phyloP scores from a whole-genome alignment of 306 rosid genomes.

The Potentilla sterilis region DNA sequence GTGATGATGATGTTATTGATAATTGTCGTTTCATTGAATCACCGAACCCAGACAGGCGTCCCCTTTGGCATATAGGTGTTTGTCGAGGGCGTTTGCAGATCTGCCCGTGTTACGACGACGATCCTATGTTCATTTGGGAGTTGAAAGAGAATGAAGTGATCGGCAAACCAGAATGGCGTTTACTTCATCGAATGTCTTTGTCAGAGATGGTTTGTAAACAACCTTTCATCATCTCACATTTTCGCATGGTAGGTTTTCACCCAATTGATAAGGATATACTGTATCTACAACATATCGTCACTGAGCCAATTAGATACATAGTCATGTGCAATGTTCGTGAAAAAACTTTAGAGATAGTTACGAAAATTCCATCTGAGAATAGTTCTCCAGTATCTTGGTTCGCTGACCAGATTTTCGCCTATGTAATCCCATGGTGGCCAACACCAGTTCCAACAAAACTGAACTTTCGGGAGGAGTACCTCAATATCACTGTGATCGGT shows the following conservation, averaged over 20 bases:
- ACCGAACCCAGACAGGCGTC: background rate
- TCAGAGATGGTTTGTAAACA: background rate
- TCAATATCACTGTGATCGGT: background rate
- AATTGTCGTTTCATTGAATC: background rate
- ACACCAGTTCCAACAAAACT: background rate
- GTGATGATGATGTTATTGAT: background rate
- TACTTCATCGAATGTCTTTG: background rate
- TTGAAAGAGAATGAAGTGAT: background rate
- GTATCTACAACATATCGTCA: background rate
- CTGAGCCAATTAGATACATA: too few species aligned
- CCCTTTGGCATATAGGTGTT: background rate
- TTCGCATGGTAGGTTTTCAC: background rate
- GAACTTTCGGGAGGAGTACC: background rate
- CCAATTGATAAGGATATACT: background rate
- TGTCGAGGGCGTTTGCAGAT: background rate
- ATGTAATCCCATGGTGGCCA: background rate
- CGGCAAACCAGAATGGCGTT: background rate
- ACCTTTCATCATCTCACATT: background rate
- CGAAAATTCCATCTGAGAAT: background rate
- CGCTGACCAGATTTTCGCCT: background rate
- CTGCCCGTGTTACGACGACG: background rate
- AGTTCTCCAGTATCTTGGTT: too few species aligned
- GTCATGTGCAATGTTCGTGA: background rate
- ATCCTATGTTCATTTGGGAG: background rate
- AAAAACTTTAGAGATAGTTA: background rate